Percentiles rank a stretch among this genome's conserved stretches.
phyloP scores from a whole-genome alignment of 371 early-diverging fungal genomes.

The Mucor circinelloides region DNA sequence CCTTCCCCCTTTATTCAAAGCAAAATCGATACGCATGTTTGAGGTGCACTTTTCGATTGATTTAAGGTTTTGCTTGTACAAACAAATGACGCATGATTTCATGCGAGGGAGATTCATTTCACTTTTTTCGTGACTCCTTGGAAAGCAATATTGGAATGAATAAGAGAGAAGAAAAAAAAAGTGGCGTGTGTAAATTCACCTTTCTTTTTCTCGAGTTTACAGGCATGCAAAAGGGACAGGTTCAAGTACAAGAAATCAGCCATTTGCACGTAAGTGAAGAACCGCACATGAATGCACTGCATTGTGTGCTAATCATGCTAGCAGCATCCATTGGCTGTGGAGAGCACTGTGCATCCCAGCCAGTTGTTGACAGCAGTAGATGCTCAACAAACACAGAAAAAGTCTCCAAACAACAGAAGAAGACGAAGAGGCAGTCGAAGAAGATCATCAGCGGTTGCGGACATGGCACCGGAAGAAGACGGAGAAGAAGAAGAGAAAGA shows the following conservation, averaged over 20 bases:
- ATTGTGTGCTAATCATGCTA: neutral
- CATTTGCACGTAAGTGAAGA: neutral
- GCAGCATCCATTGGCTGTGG: neutral
- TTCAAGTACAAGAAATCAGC: neutral
- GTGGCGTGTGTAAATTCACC: neutral
- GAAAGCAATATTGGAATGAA: neutral
- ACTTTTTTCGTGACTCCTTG: neutral
- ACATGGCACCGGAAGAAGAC: neutral
- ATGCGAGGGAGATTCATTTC: neutral
- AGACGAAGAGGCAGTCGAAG: constrained; percentile 8
- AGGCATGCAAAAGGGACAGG: neutral
- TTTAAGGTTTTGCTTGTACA: neutral
- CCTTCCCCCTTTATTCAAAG: neutral
- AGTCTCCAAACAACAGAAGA: neutral
- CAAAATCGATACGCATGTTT: neutral
- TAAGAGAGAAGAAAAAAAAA: neutral
- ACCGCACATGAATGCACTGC: neutral
- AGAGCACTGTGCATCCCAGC: neutral
- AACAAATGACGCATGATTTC: constrained; percentile 2
- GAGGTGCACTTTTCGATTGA: neutral
- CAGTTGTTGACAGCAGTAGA: neutral
- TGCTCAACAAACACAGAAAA: neutral
- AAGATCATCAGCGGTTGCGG: neutral
- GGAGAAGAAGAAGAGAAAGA: neutral
- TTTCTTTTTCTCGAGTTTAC: neutral